Conservation (phyloP, 2,329 filamentous ascomycete genomes). For the Escovopsis sp. region DNA sequence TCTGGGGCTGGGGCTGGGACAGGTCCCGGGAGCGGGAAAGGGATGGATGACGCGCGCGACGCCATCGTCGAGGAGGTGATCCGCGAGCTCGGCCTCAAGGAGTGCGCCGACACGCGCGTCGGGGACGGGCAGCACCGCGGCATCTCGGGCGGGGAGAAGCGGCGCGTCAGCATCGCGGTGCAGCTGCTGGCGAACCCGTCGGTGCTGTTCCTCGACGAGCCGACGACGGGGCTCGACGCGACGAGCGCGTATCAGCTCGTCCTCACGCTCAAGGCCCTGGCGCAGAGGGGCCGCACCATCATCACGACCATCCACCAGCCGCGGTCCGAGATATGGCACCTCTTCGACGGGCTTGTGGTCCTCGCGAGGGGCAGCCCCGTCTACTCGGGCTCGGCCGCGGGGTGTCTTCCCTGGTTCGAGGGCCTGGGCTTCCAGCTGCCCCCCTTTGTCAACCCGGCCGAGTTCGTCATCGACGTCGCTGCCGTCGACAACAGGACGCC, state of each 20-base stretch:
- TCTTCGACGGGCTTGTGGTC: conserved; percentile 60
- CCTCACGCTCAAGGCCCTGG: conserved; percentile 52
- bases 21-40: too few species aligned
- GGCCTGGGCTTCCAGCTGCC: conserved; percentile 46
- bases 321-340: conserved; percentile 63
- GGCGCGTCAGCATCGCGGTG: conserved; percentile 62
- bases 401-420: conserved; percentile 51
- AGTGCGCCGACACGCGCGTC: conserved; percentile 61
- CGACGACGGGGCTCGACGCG: conserved; percentile 64
- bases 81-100: conserved; percentile 58
- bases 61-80: conserved; percentile 64
- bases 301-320: conserved; percentile 67
- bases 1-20: too few species aligned
- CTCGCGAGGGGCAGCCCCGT: conserved; percentile 53
- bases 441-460: conserved; percentile 63
- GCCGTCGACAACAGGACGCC: conserved; percentile 58
- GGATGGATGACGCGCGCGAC: conserved; percentile 33
- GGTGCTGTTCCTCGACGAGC: conserved; percentile 64
- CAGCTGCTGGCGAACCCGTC: conserved; percentile 69
- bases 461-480: conserved; percentile 60
- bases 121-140: conserved; percentile 58
- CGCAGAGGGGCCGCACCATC: conserved; percentile 53
- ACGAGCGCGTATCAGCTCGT: conserved; percentile 64
- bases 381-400: conserved; percentile 46
- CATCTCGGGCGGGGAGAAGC: conserved; percentile 67